These are phyloP conservation scores for Hyaloperonospora arabidopsidis DNA, from an alignment of 352 stramenopile species.

Conservation along the genomic window DNA sequence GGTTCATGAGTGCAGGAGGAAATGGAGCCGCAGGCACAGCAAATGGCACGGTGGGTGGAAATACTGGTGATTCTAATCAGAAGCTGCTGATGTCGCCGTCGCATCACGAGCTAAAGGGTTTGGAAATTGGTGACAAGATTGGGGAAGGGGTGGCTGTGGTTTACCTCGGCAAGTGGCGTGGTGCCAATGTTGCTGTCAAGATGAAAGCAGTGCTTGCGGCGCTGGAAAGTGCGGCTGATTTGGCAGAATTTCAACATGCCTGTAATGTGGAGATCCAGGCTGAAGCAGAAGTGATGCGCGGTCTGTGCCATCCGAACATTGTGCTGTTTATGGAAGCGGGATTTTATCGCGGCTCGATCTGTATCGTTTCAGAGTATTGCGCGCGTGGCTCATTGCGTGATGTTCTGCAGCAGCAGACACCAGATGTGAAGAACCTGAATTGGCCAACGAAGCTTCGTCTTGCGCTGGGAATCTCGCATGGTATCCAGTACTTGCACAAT, in stretches of 20 bases:
- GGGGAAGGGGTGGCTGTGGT: conserved; percentile 85
- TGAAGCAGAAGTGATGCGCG: conserved; percentile 76
- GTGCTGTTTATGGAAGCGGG: conserved; percentile 85
- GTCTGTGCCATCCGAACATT: conserved; percentile 78
- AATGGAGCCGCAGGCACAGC: conserved; percentile 23
- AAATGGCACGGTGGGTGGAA: conserved; percentile 15
- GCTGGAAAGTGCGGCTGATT: conserved; percentile 48
- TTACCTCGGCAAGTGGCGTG: conserved; percentile 93
- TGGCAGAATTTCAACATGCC: conserved; percentile 71
- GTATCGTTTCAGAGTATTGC: conserved; percentile 95
- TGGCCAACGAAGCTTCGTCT: conserved; percentile 79
- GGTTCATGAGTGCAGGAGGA: conserved; percentile 20
- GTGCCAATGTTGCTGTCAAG: conserved; percentile 94
- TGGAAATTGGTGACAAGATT: conserved; percentile 81
- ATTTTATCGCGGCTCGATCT: conserved; percentile 81
- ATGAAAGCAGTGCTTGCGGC: conserved; percentile 72
- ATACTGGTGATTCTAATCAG: conserved; percentile 20
- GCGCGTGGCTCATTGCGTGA: conserved; percentile 91
- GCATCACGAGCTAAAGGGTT: conserved; percentile 65
- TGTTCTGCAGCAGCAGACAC: conserved; percentile 69
- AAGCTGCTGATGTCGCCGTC: conserved; percentile 51
- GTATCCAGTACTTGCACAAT: conserved; percentile 88
- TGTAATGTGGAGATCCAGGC: conserved; percentile 82
- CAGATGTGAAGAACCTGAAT: conserved; percentile 58
- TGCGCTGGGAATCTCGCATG: conserved; percentile 68